Evolutionary conservation across 1,284 basidiomycete species (phyloP).

Genomic region (Cerrena zonata): DNA sequence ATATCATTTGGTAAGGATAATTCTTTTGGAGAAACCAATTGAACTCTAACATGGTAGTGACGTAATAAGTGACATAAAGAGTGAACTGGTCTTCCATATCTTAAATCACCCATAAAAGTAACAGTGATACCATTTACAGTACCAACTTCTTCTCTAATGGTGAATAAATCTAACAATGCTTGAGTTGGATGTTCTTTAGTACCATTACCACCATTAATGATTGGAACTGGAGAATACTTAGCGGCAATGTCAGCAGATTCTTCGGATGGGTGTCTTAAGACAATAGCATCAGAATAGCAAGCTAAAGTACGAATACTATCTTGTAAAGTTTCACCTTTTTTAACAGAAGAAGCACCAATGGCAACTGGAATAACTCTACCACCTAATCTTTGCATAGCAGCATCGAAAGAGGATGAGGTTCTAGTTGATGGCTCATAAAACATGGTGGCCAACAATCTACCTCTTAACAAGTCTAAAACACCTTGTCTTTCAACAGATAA

Average conservation of each 20-base stretch:
- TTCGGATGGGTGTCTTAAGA: slow-evolving; percentile 89
- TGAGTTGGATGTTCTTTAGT: slow-evolving; percentile 97
- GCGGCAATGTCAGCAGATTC: slow-evolving; percentile 88
- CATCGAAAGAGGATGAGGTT: slow-evolving; percentile 95
- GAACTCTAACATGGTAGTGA: slow-evolving; percentile 89
- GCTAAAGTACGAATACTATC: slow-evolving; percentile 94
- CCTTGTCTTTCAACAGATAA: slow-evolving; percentile 91
- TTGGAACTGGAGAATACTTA: slow-evolving; percentile 90
- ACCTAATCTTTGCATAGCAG: slow-evolving; percentile 97
- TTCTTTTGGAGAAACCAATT: slow-evolving; percentile 91
- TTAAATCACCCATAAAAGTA: slow-evolving; percentile 92
- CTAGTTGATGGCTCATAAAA: slow-evolving; percentile 99
- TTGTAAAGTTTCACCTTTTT: slow-evolving; percentile 89
- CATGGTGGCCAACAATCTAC: slow-evolving; percentile 87
- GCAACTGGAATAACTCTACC: slow-evolving; percentile 88
- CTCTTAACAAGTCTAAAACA: slow-evolving; percentile 83
- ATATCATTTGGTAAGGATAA: slow-evolving; percentile 89
- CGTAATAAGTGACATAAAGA: slow-evolving; percentile 89
- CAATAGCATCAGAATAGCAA: slow-evolving; percentile 94
- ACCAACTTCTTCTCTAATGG: slow-evolving; percentile 94
- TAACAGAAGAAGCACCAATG: slow-evolving; percentile 80
- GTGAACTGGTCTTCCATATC: slow-evolving; percentile 97
- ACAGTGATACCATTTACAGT: slow-evolving; percentile 96
- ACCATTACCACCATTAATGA: slow-evolving; percentile 96
- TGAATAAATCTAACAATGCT: slow-evolving; percentile 91